These are phyloP conservation scores for Xylariales sp. DNA, from an alignment of 2,329 filamentous ascomycete genomes.

Conservation along the genomic window DNA sequence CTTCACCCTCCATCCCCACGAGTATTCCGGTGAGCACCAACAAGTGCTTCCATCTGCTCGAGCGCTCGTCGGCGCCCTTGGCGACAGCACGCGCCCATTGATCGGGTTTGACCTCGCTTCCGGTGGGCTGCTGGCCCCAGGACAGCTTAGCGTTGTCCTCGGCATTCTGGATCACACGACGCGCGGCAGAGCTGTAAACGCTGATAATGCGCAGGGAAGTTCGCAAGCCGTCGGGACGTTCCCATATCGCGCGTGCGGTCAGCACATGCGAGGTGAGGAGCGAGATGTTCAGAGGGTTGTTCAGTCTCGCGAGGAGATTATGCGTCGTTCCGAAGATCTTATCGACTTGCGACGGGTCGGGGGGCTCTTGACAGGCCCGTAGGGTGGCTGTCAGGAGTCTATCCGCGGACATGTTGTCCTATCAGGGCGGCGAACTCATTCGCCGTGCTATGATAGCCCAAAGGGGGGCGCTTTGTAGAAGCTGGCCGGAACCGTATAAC, in stretches of 20 bases:
- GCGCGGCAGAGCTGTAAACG: slow-evolving; percentile 66
- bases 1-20: slow-evolving; percentile 66
- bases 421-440: too few relatives aligned
- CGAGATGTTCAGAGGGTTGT: slow-evolving; percentile 71
- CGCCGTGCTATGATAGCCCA: too few relatives aligned
- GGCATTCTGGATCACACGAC: slow-evolving; percentile 47
- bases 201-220: slow-evolving; percentile 64
- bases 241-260: slow-evolving; percentile 68
- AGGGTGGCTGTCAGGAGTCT: slow-evolving; percentile 63
- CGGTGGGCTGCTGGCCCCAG: slow-evolving; percentile 22
- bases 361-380: slow-evolving; percentile 51
- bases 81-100: slow-evolving; percentile 54
- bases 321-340: slow-evolving; percentile 63
- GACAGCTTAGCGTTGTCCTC: slow-evolving; percentile 29
- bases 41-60: slow-evolving; percentile 75
- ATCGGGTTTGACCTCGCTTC: slow-evolving; percentile 42
- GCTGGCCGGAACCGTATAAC: too few relatives aligned
- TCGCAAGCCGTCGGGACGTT: slow-evolving; percentile 53
- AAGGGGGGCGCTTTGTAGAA: too few relatives aligned
- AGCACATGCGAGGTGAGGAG: slow-evolving; percentile 70
- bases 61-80: slow-evolving; percentile 53
- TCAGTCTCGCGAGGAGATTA: slow-evolving; percentile 63
- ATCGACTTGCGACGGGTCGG: slow-evolving; percentile 45
- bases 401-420: slow-evolving; percentile 63
- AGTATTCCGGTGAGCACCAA: slow-evolving; percentile 76